These are phyloP conservation scores for Rhododendron kiyosumense DNA, from an alignment of 148 eudicot genomes.

Conservation along the genomic window DNA sequence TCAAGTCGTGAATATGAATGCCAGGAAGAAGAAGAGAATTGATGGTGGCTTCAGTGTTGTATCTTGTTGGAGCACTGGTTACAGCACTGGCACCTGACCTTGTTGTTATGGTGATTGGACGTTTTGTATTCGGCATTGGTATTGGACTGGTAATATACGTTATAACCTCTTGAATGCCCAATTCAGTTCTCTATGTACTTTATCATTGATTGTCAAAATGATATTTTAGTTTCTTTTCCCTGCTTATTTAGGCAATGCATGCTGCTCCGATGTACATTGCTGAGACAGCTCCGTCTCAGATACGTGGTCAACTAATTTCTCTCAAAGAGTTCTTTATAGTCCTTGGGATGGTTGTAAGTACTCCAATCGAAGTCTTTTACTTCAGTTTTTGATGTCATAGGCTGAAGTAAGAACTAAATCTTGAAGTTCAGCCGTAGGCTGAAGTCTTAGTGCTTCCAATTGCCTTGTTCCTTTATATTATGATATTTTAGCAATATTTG, in stretches of 20 bases:
- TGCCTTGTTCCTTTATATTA: background rate
- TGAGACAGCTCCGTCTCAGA: constrained; percentile 87
- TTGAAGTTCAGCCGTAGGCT: background rate
- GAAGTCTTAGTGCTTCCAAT: background rate
- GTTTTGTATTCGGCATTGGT: constrained; percentile 75
- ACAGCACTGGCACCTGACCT: constrained; percentile 80
- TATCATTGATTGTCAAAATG: background rate
- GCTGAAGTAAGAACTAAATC: background rate
- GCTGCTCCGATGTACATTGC: constrained; percentile 99
- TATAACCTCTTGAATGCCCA: background rate
- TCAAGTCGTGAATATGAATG: constrained; percentile 12
- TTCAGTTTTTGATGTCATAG: background rate
- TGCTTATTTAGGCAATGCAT: constrained; percentile 78
- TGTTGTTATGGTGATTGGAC: constrained; percentile 70
- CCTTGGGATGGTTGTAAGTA: constrained; percentile 97
- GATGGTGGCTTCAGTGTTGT: constrained; percentile 47
- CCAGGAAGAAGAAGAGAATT: constrained; percentile 88
- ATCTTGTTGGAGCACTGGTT: constrained; percentile 72
- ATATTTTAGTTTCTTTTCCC: background rate
- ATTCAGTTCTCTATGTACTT: background rate
- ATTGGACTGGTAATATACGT: constrained; percentile 74
- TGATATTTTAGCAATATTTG: background rate
- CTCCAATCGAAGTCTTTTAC: constrained; percentile 4
- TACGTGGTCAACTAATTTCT: constrained; percentile 85
- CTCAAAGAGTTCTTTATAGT: constrained; percentile 93